Evolutionary conservation across 768 basidiomycete species (phyloP), one percentile per base, ranked within the genome.

Genomic region (Candolleomyces efflorescens): DNA sequence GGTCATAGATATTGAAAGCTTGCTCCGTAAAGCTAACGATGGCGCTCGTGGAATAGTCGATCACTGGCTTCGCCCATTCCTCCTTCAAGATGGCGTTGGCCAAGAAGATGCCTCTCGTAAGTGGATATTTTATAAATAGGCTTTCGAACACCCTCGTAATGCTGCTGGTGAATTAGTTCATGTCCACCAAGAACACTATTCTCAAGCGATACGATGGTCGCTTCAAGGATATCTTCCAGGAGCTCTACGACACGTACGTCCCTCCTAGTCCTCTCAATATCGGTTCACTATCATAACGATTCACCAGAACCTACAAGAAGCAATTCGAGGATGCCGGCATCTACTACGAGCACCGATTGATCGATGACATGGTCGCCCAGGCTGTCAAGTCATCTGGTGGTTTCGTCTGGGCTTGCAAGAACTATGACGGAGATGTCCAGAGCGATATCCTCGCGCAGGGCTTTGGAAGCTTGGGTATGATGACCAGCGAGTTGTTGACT

Each of bases 211-310:
- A 99, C 71, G 97, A 98, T 67, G 97, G 97, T 45, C 85, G 95
- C 27, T 99, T 98, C 85, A 99, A 99, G 80, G 97, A 99, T 67
- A 94, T 96, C 69, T 97, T 99, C 87, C 87, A 98, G 72, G 94
- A 97, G 67, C 87, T 98, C 66, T 99, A 93, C 71, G 92, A 96
- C 6, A 66, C 77, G 79, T 83, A 57, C 54, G 80, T 75, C 37
- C 11, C 32, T 41, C 60, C 43, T 23, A 20, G 18, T 36, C 24
- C 13, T 54, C 44, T n/a, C 38, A 22, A 9, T 10, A 12, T 22
- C 15, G 1, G 37, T 23, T 37, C 32, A 38, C n/a, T 39, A n/a
- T 20, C 15, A 43, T 38, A 12, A 36, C 48, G 23, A 18, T 54
- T 36, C 22, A 12, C 18, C 54, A 85, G 83, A 11, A 73, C 85